Conservation (phyloP, 768 basidiomycete genomes). For the Mycena epipterygia region DNA sequence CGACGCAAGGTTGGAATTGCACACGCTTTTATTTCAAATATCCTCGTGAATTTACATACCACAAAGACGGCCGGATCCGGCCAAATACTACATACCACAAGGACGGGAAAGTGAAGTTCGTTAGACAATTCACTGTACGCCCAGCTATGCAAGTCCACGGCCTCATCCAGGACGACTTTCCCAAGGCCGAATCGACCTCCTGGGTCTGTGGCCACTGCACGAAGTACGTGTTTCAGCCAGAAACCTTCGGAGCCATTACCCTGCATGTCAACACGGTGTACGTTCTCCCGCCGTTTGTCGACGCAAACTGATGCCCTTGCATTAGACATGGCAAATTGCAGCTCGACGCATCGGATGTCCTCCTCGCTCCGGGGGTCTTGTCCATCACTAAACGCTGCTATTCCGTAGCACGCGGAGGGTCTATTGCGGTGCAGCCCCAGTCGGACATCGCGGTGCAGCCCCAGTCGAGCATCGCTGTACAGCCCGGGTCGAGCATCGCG, state of each 20-base stretch:
- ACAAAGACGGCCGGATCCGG: neutral
- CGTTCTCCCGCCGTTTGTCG: neutral
- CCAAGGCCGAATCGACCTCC: too few relatives aligned
- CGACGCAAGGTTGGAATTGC: too few relatives aligned
- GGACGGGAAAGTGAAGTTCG: neutral
- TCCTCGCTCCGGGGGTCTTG: neutral
- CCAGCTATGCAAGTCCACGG: neutral
- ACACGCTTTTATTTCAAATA: too few relatives aligned
- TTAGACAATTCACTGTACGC: neutral
- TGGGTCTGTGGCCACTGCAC: too few relatives aligned
- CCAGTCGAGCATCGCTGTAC: too few relatives aligned
- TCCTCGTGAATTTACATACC: too few relatives aligned
- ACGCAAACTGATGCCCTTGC: neutral
- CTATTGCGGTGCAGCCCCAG: neutral
- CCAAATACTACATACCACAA: neutral
- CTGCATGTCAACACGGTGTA: too few relatives aligned
- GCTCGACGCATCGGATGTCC: neutral
- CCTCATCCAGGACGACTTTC: neutral
- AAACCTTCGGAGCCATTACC: too few relatives aligned
- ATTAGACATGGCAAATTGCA: neutral
- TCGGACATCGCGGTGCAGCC: too few relatives aligned
- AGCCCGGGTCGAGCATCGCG: too few relatives aligned
- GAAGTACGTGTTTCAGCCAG: too few relatives aligned
- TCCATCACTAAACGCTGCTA: neutral
- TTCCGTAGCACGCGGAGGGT: neutral